Evolutionary conservation across 306 rosid species (phyloP).

Genomic region (Cicer pinnatifidum): DNA sequence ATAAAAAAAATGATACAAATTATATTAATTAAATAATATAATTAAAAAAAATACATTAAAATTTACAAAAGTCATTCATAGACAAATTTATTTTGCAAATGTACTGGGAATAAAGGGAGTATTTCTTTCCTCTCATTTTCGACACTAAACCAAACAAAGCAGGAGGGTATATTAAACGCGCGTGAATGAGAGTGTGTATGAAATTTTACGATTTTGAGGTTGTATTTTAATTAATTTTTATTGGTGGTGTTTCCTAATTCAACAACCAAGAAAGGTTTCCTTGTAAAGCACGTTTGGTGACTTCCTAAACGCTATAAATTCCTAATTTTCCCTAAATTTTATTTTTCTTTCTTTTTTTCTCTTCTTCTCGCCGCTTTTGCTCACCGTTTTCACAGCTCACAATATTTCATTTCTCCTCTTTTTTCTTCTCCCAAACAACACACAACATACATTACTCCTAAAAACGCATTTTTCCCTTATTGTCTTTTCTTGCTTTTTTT

Average conservation of each 20-base stretch:
- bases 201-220: not conserved
- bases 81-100: too few species aligned
- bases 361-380: slow-evolving; percentile 5
- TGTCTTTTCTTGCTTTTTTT: slow-evolving; percentile 26
- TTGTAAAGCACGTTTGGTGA: slow-evolving; percentile 46
- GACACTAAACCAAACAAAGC: too few species aligned
- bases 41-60: too few species aligned
- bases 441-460: slow-evolving; percentile 28
- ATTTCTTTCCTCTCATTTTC: too few species aligned
- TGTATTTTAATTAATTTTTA: not conserved
- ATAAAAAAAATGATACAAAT: too few species aligned
- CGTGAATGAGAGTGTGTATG: not conserved
- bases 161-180: slow-evolving; percentile 24
- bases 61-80: too few species aligned
- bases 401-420: not conserved
- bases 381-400: slow-evolving; percentile 38
- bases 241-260: slow-evolving; percentile 52
- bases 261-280: slow-evolving; percentile 50
- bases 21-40: too few species aligned
- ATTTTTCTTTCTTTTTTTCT: slow-evolving; percentile 7
- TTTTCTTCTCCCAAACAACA: not conserved
- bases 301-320: slow-evolving; percentile 59
- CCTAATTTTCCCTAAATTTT: not conserved
- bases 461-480: slow-evolving; percentile 3
- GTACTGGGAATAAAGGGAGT: too few species aligned